Conservation (phyloP, 768 basidiomycete genomes). For the Agrocybe chaxingu region DNA sequence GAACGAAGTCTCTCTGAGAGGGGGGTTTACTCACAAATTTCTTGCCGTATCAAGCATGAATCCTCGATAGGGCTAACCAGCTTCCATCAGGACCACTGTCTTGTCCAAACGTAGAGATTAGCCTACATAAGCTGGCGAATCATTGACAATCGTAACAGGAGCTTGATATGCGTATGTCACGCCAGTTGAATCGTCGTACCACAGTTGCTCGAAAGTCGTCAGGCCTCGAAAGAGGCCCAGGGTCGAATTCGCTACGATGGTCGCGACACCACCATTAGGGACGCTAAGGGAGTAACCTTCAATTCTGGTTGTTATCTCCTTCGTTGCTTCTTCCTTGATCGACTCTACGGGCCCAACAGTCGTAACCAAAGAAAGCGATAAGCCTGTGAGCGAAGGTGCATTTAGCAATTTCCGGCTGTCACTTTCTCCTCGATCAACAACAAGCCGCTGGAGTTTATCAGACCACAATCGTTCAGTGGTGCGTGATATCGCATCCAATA, state of each 20-base stretch:
- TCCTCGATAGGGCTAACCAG: constrained; percentile 62
- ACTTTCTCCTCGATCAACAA: constrained; percentile 53
- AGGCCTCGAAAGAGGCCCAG: constrained; percentile 70
- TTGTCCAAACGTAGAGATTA: background rate
- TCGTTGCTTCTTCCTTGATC: constrained; percentile 53
- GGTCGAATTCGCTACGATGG: constrained; percentile 56
- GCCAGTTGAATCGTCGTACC: constrained; percentile 51
- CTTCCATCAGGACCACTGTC: background rate
- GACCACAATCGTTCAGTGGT: constrained; percentile 39
- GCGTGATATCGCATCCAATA: constrained; percentile 52
- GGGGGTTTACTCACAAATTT: constrained; percentile 51
- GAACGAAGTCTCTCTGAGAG: background rate
- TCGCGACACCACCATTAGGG: constrained; percentile 48
- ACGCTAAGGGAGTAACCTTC: constrained; percentile 62
- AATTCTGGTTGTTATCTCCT: constrained; percentile 42
- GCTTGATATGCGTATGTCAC: constrained; percentile 51
- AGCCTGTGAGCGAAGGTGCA: constrained; percentile 38
- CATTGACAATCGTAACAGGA: constrained; percentile 53
- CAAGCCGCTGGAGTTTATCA: constrained; percentile 59
- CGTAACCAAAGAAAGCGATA: constrained; percentile 39
- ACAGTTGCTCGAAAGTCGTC: constrained; percentile 74
- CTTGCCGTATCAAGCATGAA: constrained; percentile 80
- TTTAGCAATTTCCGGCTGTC: constrained; percentile 35
- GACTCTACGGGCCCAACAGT: constrained; percentile 26
- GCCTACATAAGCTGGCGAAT: constrained; percentile 65